Base-by-base conservation (phyloP, 2,329 filamentous ascomycete genomes). In the Trichoderma sp. region DNA sequence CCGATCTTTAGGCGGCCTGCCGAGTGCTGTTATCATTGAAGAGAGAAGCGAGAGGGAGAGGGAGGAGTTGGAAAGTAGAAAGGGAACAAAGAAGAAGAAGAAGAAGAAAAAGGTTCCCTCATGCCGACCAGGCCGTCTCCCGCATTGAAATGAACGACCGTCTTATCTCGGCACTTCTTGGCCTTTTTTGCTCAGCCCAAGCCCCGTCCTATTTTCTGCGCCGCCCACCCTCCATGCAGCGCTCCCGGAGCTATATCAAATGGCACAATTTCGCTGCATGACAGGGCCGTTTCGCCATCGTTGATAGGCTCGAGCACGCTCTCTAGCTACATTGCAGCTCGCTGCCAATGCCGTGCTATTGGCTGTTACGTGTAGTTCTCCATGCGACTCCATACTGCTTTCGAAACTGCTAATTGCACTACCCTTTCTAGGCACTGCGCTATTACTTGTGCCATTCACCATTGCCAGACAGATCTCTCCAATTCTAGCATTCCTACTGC, bases 121-220 rank as follows among this genome's bases (percentile, higher is more conserved):
- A 29, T 19, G 5, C 53, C 57, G 21, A 35, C 55, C 19, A 35
- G 55, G 35, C 62, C 27, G 27, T 49, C 27, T 57, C 10, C 62
- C 27, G 62, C 62, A 47, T 57, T 47, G 37, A 43, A 47, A 29
- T 64, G 31, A 52, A 61, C 43, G 40, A 27, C 63, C 63, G 49
- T 58, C 63, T 67, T 67, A 67, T 67, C 63, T 67, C 55, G 53
- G 55, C 63, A 59, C 49, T 43, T 52, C 49, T 31, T 55, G 47
- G 52, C 21, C 47, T 67, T 21, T 21, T 31, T 58, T 58, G 29
- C 57, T 49, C 53, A 58, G 63, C 63, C 62, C 63, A 66, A 58
- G 63, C 53, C 53, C 63, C 63, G 53, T 52, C 55, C 53, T 43
- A 31, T 27, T 43, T 43, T 24, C 33, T 43, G 40, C 63, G 63